phyloP scores from a whole-genome alignment of 495 filamentous ascomycete genomes.

The Pseudoneurospora amorphoporcata region DNA sequence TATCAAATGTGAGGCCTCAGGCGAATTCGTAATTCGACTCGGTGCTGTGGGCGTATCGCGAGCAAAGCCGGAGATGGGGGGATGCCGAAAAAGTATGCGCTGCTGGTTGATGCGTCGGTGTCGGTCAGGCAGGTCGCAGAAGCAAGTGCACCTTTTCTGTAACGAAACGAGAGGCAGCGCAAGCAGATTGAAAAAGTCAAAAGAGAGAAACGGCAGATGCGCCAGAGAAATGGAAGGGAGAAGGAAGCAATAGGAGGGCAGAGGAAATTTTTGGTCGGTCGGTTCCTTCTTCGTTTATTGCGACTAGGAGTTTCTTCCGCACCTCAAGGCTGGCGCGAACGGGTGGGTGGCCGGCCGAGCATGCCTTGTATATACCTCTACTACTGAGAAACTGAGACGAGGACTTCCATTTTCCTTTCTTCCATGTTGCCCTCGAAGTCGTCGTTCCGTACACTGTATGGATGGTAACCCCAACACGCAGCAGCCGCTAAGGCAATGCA shows the following conservation, averaged over 20 bases:
- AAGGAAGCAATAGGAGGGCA: background rate
- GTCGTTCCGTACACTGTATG: background rate
- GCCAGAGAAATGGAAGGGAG: conserved; percentile 3
- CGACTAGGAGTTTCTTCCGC: background rate
- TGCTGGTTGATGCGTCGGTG: background rate
- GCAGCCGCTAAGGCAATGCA: conserved; percentile 18
- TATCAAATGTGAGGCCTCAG: background rate
- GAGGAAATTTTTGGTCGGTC: background rate
- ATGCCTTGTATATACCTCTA: conserved; percentile 13
- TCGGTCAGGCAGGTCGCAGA: background rate
- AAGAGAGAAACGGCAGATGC: conserved; percentile 7
- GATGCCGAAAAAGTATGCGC: conserved; percentile 3
- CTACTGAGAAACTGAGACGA: background rate
- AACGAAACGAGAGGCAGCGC: conserved; percentile 1
- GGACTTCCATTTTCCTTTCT: background rate
- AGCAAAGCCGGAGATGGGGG: background rate
- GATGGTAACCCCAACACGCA: conserved; percentile 7
- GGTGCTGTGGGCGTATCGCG: background rate
- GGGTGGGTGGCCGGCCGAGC: conserved; percentile 5
- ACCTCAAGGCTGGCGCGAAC: background rate
- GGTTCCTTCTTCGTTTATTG: background rate
- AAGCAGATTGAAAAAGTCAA: conserved; percentile 1
- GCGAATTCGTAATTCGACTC: background rate
- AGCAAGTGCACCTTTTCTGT: background rate
- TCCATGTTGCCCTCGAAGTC: background rate